phyloP scores from a whole-genome alignment of 1,284 basidiomycete genomes.

The Cutaneotrichosporon sp. region DNA sequence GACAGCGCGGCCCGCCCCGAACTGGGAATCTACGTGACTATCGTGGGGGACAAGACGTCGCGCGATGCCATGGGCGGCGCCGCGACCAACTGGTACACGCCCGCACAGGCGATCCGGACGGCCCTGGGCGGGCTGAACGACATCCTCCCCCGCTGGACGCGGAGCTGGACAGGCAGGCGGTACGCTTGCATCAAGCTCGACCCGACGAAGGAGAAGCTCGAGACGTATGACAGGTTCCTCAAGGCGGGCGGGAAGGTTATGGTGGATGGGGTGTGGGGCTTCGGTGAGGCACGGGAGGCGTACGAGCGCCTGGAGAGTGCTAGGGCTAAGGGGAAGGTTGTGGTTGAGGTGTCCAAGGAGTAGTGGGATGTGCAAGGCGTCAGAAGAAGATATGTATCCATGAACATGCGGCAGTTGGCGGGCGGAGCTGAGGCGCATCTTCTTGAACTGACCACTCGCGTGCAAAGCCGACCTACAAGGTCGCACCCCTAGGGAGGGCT shows the following conservation, averaged over 20 bases:
- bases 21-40: slow-evolving; percentile 42
- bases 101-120: slow-evolving; percentile 31
- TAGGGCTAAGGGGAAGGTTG: slow-evolving; percentile 65
- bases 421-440: too few relatives aligned
- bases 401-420: too few relatives aligned
- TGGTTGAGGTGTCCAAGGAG: slow-evolving; percentile 30
- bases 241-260: slow-evolving; percentile 59
- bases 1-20: not conserved
- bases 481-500: too few relatives aligned
- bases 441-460: too few relatives aligned
- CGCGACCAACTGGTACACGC: slow-evolving; percentile 31
- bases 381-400: too few relatives aligned
- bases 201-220: slow-evolving; percentile 27
- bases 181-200: slow-evolving; percentile 40
- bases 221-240: slow-evolving; percentile 30
- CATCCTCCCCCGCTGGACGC: slow-evolving; percentile 56
- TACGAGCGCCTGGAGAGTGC: slow-evolving; percentile 63
- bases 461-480: too few relatives aligned
- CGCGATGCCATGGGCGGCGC: slow-evolving; percentile 36
- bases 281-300: slow-evolving; percentile 61
- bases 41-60: slow-evolving; percentile 37
- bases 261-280: slow-evolving; percentile 64
- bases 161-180: slow-evolving; percentile 35
- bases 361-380: not conserved
- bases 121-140: slow-evolving; percentile 53